A percentile compares a stretch with the other conserved stretches of the same genome.
phyloP scores from a whole-genome alignment of 2,329 filamentous ascomycete genomes.

The Fusarium brachygibbosum region DNA sequence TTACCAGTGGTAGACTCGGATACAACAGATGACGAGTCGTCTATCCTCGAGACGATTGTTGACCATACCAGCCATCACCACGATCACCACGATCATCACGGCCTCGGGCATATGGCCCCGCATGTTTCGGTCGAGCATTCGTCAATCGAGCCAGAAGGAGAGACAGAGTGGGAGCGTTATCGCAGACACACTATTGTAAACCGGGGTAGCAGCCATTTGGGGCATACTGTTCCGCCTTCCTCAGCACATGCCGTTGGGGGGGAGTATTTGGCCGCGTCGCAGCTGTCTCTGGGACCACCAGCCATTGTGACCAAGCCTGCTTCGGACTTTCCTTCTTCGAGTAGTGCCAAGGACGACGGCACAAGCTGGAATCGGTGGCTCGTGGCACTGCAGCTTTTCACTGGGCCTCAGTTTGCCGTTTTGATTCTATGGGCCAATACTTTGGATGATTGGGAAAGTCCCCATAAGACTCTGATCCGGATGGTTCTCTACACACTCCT shows the following conservation, averaged over 20 bases:
- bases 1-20: constrained; percentile 88
- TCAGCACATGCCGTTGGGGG: constrained; percentile 38
- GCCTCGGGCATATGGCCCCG: constrained; percentile 52
- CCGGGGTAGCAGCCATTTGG: constrained; percentile 45
- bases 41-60: constrained; percentile 45
- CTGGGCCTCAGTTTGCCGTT: constrained; percentile 85
- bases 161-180: constrained; percentile 72
- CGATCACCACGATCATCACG: constrained; percentile 46
- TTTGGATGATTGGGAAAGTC: constrained; percentile 68
- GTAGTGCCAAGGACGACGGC: constrained; percentile 55
- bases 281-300: constrained; percentile 42
- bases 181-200: constrained; percentile 59
- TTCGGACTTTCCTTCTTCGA: constrained; percentile 53
- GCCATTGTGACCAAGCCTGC: constrained; percentile 50
- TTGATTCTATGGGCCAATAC: constrained; percentile 81
- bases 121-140: constrained; percentile 54
- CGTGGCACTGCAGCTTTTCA: constrained; percentile 85
- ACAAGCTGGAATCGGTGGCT: constrained; percentile 93
- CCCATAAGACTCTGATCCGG: constrained; percentile 65
- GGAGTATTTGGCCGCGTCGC: constrained; percentile 39
- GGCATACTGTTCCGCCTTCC: constrained; percentile 35
- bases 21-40: constrained; percentile 61
- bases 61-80: constrained; percentile 53
- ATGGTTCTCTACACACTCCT: constrained; percentile 76
- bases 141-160: constrained; percentile 59